Evolutionary conservation across 192 early-diverging fungal species (phyloP).

Genomic region (Coemansia sp.): DNA sequence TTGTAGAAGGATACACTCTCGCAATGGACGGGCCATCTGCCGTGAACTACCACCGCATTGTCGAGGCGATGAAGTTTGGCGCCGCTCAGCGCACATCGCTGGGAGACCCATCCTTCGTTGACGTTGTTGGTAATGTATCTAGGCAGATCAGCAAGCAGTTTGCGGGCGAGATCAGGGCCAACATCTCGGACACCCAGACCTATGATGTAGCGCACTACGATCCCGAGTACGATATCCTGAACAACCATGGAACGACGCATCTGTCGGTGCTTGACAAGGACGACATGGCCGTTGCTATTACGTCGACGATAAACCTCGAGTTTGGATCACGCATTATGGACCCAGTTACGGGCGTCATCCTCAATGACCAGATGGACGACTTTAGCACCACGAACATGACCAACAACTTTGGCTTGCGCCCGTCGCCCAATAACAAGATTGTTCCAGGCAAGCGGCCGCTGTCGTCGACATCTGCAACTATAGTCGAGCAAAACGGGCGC

Average conservation of each 20-base stretch:
- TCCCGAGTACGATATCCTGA: slow-evolving; percentile 73
- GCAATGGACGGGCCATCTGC: slow-evolving; percentile 59
- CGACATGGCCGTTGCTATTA: slow-evolving; percentile 80
- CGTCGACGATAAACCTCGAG: slow-evolving; percentile 87
- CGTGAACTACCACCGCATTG: slow-evolving; percentile 77
- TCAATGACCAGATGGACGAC: slow-evolving; percentile 98
- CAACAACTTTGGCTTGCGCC: slow-evolving; percentile 78
- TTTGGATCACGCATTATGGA: slow-evolving; percentile 92
- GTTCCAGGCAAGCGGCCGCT: slow-evolving; percentile 85
- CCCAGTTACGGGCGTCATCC: slow-evolving; percentile 80
- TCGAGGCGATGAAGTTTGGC: slow-evolving; percentile 88
- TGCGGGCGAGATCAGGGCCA: slow-evolving; percentile 65
- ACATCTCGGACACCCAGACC: slow-evolving; percentile 74
- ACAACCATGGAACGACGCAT: slow-evolving; percentile 92
- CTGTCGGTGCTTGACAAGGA: slow-evolving; percentile 77
- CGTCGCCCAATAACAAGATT: slow-evolving; percentile 81
- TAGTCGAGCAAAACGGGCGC: slow-evolving; percentile 47
- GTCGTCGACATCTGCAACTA: slow-evolving; percentile 59
- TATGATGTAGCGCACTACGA: slow-evolving; percentile 76
- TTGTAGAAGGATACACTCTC: slow-evolving; percentile 82
- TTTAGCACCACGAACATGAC: slow-evolving; percentile 78
- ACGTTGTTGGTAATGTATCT: slow-evolving; percentile 46
- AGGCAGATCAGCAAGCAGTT: slow-evolving; percentile 72
- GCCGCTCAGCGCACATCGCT: slow-evolving; percentile 81
- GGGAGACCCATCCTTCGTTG: slow-evolving; percentile 77